Percentiles rank a stretch among this genome's conserved stretches.
Conservation (phyloP, 805 yeast species). For the Cyberlindnera petersonii region DNA sequence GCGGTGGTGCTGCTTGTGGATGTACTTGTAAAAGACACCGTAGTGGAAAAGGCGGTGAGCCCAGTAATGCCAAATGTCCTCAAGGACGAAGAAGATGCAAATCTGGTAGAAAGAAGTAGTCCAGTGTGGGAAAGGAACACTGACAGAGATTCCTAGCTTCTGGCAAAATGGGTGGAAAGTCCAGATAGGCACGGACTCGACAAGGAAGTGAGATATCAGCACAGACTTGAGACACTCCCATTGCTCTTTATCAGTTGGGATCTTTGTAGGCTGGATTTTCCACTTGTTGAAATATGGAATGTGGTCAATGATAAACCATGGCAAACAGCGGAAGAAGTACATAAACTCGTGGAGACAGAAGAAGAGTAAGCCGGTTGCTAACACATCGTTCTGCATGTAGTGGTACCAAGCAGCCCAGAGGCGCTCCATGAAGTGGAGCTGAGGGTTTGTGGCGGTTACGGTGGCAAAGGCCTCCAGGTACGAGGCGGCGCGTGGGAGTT, state of each 20-base stretch:
- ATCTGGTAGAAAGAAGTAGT: conserved; percentile 62
- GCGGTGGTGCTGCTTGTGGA: conserved; percentile 96
- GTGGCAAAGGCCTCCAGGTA: conserved; percentile 15
- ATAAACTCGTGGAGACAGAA: conserved; percentile 79
- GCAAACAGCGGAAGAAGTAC: conserved; percentile 89
- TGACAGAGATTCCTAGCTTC: conserved; percentile 67
- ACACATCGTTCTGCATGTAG: conserved; percentile 78
- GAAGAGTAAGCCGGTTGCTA: conserved; percentile 88
- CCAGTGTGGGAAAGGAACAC: conserved; percentile 80
- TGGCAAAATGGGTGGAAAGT: conserved; percentile 92
- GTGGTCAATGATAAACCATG: conserved; percentile 86
- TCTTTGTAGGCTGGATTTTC: conserved; percentile 84
- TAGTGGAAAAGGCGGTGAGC: conserved; percentile 87
- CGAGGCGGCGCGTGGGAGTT: conserved; percentile 17
- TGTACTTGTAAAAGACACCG: conserved; percentile 84
- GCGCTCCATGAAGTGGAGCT: conserved; percentile 45
- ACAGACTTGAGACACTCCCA: conserved; percentile 90
- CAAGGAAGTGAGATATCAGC: conserved; percentile 79
- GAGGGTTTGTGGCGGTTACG: conserved; percentile 9
- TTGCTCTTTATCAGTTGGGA: conserved; percentile 80
- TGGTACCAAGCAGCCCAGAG: conserved; percentile 89
- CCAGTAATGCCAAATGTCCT: conserved; percentile 97
- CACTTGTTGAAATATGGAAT: conserved; percentile 81
- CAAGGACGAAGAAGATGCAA: conserved; percentile 73
- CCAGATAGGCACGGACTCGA: conserved; percentile 96